phyloP scores from a whole-genome alignment of 176 grass and related monocot species.

The Puya raimondii region DNA sequence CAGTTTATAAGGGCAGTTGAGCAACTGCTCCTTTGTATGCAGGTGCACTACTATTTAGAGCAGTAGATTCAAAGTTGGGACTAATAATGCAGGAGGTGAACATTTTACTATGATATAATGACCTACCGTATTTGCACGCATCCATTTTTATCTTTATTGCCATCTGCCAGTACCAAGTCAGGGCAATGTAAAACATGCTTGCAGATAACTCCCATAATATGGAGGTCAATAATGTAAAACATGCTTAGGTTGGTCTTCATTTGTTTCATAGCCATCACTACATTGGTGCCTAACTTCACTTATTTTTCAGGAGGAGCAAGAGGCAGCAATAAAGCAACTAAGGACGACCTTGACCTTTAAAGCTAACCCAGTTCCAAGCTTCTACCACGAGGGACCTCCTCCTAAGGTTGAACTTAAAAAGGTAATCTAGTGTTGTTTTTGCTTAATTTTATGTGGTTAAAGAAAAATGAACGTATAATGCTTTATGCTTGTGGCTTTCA shows the following conservation, averaged over 20 bases:
- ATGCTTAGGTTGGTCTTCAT: no score
- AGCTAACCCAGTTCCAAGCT: slow-evolving; percentile 91
- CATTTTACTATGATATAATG: background rate
- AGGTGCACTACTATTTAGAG: no score
- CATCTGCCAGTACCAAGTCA: no score
- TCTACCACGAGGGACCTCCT: slow-evolving; percentile 87
- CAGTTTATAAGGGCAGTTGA: no score
- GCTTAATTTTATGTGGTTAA: background rate
- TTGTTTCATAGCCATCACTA: no score
- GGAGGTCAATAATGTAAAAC: no score
- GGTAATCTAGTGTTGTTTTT: slow-evolving; percentile 33
- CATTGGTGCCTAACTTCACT: background rate
- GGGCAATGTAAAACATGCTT: no score
- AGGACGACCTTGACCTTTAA: slow-evolving; percentile 64
- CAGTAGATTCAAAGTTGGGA: no score
- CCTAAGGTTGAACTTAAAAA: slow-evolving; percentile 92
- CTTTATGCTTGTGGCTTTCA: background rate
- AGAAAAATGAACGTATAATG: background rate
- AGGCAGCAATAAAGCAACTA: slow-evolving; percentile 72
- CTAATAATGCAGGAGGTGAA: background rate
- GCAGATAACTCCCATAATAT: no score
- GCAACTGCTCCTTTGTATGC: no score
- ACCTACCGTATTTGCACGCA: no score
- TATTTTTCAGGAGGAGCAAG: slow-evolving; percentile 72
- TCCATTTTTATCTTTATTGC: no score